Conservation (phyloP, 2,329 filamentous ascomycete genomes). For the Colletotrichum plurivorum region DNA sequence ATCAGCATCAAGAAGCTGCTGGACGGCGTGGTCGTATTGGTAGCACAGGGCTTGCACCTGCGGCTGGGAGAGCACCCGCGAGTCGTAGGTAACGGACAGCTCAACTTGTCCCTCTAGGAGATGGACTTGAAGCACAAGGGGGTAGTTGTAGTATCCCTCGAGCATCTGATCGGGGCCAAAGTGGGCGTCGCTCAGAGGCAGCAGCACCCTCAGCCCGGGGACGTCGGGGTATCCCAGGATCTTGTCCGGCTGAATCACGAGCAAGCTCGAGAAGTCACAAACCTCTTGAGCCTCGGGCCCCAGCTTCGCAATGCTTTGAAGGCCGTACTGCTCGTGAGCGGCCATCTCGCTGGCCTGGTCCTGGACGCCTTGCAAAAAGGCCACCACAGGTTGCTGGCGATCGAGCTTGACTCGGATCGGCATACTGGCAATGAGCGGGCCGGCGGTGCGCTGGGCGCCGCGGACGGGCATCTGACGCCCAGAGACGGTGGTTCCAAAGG, state of each 20-base stretch:
- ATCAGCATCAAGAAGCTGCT: conserved; percentile 3
- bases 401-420: conserved; percentile 23
- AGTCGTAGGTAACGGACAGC: neutral
- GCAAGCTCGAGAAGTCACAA: conserved; percentile 10
- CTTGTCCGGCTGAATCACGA: conserved; percentile 11
- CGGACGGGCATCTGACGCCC: conserved; percentile 40
- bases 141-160: conserved; percentile 36
- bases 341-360: conserved; percentile 46
- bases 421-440: conserved; percentile 42
- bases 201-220: neutral
- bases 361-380: conserved; percentile 45
- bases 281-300: conserved; percentile 31
- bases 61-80: neutral
- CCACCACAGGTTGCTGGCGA: conserved; percentile 11
- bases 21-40: conserved; percentile 17
- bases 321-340: conserved; percentile 42
- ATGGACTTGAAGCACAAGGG: conserved; percentile 22
- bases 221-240: conserved; percentile 1
- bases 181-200: neutral
- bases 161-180: conserved; percentile 10
- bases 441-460: conserved; percentile 46
- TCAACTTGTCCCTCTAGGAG: neutral
- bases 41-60: conserved; percentile 5
- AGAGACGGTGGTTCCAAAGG: conserved; percentile 58
- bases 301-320: conserved; percentile 40